These are phyloP conservation scores for Acanthamoeba healyi DNA, from an alignment of 208 protist species.

Conservation along the genomic window DNA sequence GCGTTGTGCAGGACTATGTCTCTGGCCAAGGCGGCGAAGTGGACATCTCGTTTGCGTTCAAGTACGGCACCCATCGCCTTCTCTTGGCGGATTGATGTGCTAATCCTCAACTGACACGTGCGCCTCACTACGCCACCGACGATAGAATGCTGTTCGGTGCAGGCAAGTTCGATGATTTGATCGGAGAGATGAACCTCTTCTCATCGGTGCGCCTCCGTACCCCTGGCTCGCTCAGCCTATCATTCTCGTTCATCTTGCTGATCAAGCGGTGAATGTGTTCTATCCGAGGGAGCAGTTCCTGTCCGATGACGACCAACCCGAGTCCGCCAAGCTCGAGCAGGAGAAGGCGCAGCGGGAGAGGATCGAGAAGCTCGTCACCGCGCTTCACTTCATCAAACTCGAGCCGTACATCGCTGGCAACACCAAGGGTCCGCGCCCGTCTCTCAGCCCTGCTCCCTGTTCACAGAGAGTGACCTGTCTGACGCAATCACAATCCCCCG, in stretches of 20 bases:
- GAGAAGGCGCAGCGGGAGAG: constrained; percentile 2
- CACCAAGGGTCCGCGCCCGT: neutral
- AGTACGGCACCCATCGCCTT: neutral
- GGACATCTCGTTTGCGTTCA: constrained; percentile 21
- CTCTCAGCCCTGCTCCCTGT: neutral
- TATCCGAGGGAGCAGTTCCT: neutral
- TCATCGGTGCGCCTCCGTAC: neutral
- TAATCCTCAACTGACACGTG: neutral
- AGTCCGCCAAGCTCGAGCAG: neutral
- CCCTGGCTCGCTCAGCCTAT: neutral
- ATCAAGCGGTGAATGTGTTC: neutral
- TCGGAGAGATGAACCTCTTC: constrained; percentile 54
- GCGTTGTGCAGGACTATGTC: neutral
- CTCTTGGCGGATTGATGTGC: neutral
- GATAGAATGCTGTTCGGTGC: constrained; percentile 54
- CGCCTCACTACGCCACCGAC: neutral
- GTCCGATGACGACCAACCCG: neutral
- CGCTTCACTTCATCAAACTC: constrained; percentile 12
- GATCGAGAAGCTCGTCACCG: constrained; percentile 17
- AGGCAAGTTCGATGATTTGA: constrained; percentile 38
- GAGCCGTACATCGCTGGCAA: neutral
- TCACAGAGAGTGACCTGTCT: neutral
- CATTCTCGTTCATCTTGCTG: neutral
- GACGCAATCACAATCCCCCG: neutral
- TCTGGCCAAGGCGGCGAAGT: neutral